These are phyloP conservation scores for Taxawa tesnikishii DNA, from an alignment of 2,329 filamentous ascomycete genomes.

Conservation along the genomic window DNA sequence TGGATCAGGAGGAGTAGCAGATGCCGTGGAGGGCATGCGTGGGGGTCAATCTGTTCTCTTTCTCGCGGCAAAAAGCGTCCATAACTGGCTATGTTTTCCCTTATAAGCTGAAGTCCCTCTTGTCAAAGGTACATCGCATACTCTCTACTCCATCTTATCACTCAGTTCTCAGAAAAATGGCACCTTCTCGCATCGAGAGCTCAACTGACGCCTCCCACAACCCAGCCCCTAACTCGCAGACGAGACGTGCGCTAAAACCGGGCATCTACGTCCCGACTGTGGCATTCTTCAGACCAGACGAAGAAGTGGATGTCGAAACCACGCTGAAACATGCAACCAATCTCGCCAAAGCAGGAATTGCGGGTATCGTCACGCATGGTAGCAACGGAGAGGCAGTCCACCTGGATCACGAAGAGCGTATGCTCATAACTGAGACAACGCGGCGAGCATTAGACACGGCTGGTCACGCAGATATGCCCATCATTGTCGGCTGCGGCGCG, in stretches of 20 bases:
- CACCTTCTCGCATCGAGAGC: background rate
- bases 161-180: too few relatives aligned
- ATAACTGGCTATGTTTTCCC: too few relatives aligned
- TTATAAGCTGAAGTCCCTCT: too few relatives aligned
- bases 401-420: slow-evolving; percentile 57
- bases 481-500: slow-evolving; percentile 65
- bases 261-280: slow-evolving; percentile 30
- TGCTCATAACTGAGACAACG: slow-evolving; percentile 55
- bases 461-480: slow-evolving; percentile 52
- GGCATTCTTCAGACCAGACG: slow-evolving; percentile 30
- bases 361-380: slow-evolving; percentile 64
- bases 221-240: background rate
- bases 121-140: too few relatives aligned
- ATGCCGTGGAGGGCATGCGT: too few relatives aligned
- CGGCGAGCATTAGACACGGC: slow-evolving; percentile 55
- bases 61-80: too few relatives aligned
- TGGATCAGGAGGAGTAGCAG: too few relatives aligned
- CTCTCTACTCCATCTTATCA: too few relatives aligned
- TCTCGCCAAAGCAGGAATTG: slow-evolving; percentile 59
- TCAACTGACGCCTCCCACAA: background rate
- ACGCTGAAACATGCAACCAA: slow-evolving; percentile 42
- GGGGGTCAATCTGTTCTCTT: too few relatives aligned
- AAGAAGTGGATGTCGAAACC: slow-evolving; percentile 28
- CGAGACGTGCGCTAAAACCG: background rate
- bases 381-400: slow-evolving; percentile 78